phyloP scores from a whole-genome alignment of 2,329 filamentous ascomycete species.

The Pyrenochaeta sp. region DNA sequence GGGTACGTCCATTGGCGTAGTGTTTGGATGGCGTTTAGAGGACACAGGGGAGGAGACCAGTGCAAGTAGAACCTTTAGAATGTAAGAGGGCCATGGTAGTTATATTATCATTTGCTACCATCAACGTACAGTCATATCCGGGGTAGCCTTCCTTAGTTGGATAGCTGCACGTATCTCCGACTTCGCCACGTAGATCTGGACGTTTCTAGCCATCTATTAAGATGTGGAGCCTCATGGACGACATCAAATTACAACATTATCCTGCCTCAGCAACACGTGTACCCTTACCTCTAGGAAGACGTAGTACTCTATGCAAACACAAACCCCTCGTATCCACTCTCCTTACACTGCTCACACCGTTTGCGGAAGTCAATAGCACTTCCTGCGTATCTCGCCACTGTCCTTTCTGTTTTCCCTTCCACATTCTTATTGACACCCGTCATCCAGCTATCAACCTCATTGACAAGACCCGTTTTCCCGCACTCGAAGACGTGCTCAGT shows the following conservation, averaged over 20 bases:
- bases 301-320: slow-evolving; percentile 8
- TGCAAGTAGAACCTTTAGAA: neutral
- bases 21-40: neutral
- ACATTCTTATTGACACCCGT: slow-evolving; percentile 64
- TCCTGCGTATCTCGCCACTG: slow-evolving; percentile 58
- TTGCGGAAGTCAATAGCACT: slow-evolving; percentile 55
- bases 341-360: slow-evolving; percentile 30
- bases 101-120: neutral
- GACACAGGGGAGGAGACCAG: neutral
- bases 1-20: slow-evolving; percentile 29
- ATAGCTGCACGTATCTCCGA: neutral
- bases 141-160: neutral
- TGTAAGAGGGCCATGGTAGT: neutral
- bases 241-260: neutral
- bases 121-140: neutral
- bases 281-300: neutral
- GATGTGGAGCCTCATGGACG: neutral
- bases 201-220: neutral
- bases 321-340: slow-evolving; percentile 30
- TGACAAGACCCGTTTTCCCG: slow-evolving; percentile 54
- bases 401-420: slow-evolving; percentile 51
- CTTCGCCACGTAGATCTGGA: neutral
- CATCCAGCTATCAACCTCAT: slow-evolving; percentile 64
- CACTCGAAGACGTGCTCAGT: slow-evolving; percentile 59
- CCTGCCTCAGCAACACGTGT: neutral